Evolutionary conservation across 2,329 filamentous ascomycete species (phyloP), one percentile per base, ranked within the genome.

Genomic region (Fusarium stilboides): DNA sequence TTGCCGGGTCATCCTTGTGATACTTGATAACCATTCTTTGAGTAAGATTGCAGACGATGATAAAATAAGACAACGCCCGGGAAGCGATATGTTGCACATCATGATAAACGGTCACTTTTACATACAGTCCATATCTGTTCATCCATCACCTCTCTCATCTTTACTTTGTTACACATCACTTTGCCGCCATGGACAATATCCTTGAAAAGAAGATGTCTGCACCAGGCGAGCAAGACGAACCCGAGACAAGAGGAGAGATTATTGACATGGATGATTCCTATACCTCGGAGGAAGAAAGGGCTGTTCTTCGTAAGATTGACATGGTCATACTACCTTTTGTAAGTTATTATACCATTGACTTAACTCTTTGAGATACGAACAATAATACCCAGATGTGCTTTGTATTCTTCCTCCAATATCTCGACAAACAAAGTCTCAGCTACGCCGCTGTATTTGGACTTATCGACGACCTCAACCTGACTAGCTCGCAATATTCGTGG

Each of bases 171-270:
- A 1, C 1, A 8, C 9, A 17, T 33, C 8, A 20, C 26, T 4
- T 44, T 2, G 7, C n/a, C 2, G n/a, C 14, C 8, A 54, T 54
- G 42, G 51, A 54, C 33, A 36, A 26, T 7, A n/a, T 43, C 4
- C 31, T 54, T 4, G 42, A 54, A n/a, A 54, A 49, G 20, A 54
- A 54, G 15, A 49, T 36, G 28, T 54, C 51, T 28, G 28, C 9
- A 6, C 42, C 20, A 31, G 28, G 26, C 1, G 22, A 47, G 31
- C 10, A 8, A 13, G 40, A 37, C 5, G 42, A 49, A 4, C 42
- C 52, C 6, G 52, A 55, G 8, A n/a, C 12, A 13, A 36, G 42
- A 14, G 43, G 31, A 6, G 52, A 55, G 5, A 49, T 49, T 10
- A 31, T 55, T 3, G 42, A 55, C 3, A 28, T 55, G 52, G 31